A percentile compares a stretch with the other conserved stretches of the same genome.
Evolutionary conservation across 306 rosid genomes (phyloP).

Genomic region (Acacia crassicarpa): DNA sequence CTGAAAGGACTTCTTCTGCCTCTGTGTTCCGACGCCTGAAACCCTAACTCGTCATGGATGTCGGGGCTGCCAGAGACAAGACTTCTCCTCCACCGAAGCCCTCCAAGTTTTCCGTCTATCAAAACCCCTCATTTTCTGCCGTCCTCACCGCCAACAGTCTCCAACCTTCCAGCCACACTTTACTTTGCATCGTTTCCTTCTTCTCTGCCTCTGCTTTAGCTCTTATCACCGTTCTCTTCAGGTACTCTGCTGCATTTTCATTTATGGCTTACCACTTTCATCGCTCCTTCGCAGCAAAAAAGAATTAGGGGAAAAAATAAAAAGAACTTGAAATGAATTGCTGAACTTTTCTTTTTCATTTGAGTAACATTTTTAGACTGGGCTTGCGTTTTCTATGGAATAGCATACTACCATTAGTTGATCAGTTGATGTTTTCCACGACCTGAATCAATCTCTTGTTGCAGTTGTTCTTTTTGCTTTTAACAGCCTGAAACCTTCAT

Average conservation of each 20-base stretch:
- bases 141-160: conserved; percentile 79
- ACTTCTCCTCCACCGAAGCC: conserved; percentile 52
- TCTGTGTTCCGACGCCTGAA: background rate
- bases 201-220: conserved; percentile 65
- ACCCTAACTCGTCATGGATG: conserved; percentile 40
- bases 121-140: conserved; percentile 73
- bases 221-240: conserved; percentile 57
- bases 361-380: background rate
- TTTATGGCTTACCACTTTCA: background rate
- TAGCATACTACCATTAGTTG: background rate
- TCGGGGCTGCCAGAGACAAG: conserved; percentile 37
- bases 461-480: background rate
- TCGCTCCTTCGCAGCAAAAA: background rate
- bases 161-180: conserved; percentile 65
- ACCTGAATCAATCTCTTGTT: background rate
- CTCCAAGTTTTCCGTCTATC: conserved; percentile 71
- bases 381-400: background rate
- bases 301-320: background rate
- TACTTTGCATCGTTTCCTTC: conserved; percentile 59
- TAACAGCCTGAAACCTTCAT: background rate
- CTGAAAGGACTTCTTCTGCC: background rate
- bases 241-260: conserved; percentile 39
- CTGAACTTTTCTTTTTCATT: background rate
- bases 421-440: background rate
- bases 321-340: background rate